These are phyloP conservation scores for Lipomyces spencermartinsiae DNA, from an alignment of 805 yeast species.

Conservation along the genomic window DNA sequence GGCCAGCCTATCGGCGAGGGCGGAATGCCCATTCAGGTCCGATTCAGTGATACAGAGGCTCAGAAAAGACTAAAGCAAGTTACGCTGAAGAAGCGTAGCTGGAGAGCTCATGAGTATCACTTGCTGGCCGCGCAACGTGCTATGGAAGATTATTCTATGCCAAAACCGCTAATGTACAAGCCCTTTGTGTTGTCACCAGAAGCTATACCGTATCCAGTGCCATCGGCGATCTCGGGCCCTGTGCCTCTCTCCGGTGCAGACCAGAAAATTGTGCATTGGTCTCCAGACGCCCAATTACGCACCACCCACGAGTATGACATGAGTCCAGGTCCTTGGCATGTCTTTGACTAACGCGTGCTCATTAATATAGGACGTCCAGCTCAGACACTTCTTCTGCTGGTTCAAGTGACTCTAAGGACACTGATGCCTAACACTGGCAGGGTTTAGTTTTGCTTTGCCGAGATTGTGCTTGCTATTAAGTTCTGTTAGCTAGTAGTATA, in stretches of 20 bases:
- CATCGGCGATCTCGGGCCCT: not conserved
- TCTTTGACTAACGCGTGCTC: not conserved
- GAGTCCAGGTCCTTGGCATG: not conserved
- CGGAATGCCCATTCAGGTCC: conserved; percentile 37
- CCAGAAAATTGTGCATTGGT: conserved; percentile 4
- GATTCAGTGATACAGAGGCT: conserved; percentile 41
- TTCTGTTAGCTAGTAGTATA: conserved; percentile 1
- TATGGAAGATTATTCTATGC: conserved; percentile 23
- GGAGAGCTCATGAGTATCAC: conserved; percentile 41
- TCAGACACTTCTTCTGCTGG: not conserved
- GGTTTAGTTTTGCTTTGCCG: not conserved
- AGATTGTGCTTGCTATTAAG: not conserved
- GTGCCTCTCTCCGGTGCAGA: conserved; percentile 1
- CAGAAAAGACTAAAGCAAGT: conserved; percentile 38
- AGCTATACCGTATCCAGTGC: not conserved
- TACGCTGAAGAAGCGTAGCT: conserved; percentile 39
- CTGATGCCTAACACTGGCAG: not conserved
- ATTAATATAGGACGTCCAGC: not conserved
- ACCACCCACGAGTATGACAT: not conserved
- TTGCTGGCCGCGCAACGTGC: conserved; percentile 36
- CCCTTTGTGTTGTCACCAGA: conserved; percentile 3
- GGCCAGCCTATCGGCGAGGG: conserved; percentile 37
- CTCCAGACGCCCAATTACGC: not conserved
- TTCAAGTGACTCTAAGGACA: not conserved
- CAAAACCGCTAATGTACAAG: conserved; percentile 8